Evolutionary conservation across 139 green algal species (phyloP).

Genomic region (Deuterostichococcus epilithicus): DNA sequence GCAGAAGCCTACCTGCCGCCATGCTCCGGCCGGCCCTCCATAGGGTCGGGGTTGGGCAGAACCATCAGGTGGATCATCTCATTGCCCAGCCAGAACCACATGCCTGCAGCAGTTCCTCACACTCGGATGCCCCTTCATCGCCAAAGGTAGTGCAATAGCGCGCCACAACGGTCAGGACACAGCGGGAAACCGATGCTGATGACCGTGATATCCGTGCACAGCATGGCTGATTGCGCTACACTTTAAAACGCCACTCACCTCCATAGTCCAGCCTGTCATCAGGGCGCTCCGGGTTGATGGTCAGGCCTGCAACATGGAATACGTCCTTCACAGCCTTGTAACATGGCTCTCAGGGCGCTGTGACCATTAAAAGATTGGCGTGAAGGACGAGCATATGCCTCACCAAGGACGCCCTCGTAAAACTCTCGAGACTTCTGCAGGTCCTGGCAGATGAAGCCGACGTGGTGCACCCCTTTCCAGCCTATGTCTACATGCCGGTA

Average conservation of each 20-base stretch:
- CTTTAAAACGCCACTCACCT: constrained; percentile 84
- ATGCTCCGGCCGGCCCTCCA: constrained; percentile 60
- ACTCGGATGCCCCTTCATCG: neutral
- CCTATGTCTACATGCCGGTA: neutral
- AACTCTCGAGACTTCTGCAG: constrained; percentile 76
- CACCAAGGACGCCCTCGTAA: constrained; percentile 73
- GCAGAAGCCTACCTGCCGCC: no score
- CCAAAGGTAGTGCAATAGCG: no score
- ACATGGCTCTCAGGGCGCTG: neutral
- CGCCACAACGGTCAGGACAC: no score
- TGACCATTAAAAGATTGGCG: neutral
- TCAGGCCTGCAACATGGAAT: constrained; percentile 27
- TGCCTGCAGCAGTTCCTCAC: constrained; percentile 38
- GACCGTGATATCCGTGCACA: no score
- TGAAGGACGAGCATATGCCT: neutral
- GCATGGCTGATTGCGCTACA: no score
- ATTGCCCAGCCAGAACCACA: constrained; percentile 76
- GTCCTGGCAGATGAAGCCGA: constrained; percentile 75
- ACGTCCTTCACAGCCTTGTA: neutral
- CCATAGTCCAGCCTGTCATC: constrained; percentile 84
- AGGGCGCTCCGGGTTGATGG: constrained; percentile 77
- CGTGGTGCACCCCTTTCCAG: constrained; percentile 77
- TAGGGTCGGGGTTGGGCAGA: constrained; percentile 81
- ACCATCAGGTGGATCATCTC: constrained; percentile 95
- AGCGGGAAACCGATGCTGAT: no score